Percentiles rank a stretch among this genome's conserved stretches.
These are phyloP conservation scores for Fusarium verticillioides DNA, from an alignment of 2,329 filamentous ascomycete species.

Conservation along the genomic window DNA sequence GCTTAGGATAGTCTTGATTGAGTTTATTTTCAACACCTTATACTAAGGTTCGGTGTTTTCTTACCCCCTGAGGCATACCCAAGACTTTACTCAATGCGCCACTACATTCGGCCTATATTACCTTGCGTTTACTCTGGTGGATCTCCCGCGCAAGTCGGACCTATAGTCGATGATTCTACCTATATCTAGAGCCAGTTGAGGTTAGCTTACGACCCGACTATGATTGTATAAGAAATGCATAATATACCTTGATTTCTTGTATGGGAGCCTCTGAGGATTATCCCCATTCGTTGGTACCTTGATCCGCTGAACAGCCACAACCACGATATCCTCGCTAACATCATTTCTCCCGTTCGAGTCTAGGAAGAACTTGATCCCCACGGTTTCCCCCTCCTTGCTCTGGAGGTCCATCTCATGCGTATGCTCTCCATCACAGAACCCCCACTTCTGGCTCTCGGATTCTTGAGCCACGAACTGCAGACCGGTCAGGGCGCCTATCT, in stretches of 20 bases:
- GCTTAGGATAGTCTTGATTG: too few relatives aligned
- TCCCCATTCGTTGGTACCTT: not conserved
- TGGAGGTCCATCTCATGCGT: not conserved
- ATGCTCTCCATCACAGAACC: not conserved
- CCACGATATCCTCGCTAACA: not conserved
- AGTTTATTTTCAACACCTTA: too few relatives aligned
- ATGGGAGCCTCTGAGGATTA: not conserved
- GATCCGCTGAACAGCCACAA: not conserved
- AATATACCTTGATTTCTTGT: not conserved
- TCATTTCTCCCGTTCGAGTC: not conserved
- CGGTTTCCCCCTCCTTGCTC: too few relatives aligned
- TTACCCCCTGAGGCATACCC: too few relatives aligned
- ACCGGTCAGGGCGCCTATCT: not conserved
- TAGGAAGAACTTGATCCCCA: not conserved
- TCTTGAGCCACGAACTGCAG: not conserved
- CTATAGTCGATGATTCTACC: not conserved
- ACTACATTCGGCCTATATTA: too few relatives aligned
- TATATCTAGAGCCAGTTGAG: not conserved
- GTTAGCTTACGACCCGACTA: not conserved
- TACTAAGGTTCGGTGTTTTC: too few relatives aligned
- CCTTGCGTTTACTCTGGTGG: fast-evolving
- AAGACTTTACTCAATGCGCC: not conserved
- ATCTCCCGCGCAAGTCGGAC: not conserved
- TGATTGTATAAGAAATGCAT: not conserved
- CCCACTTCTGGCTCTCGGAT: not conserved